Conservation (phyloP, 2,329 filamentous ascomycete genomes). For the Phyllosticta citrichinensis region DNA sequence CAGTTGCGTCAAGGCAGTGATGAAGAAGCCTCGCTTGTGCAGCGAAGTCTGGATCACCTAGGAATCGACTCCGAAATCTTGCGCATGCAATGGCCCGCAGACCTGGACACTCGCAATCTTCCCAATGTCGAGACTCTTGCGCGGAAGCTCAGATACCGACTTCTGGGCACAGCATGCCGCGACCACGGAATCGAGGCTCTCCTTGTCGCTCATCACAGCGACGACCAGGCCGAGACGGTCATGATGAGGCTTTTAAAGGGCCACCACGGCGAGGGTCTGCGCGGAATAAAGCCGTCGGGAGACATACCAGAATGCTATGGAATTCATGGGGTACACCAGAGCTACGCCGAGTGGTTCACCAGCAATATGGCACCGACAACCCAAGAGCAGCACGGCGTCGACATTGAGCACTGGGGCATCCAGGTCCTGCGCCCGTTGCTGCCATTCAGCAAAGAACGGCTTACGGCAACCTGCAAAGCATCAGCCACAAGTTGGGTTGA, state of each 20-base stretch:
- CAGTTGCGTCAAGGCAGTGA: constrained; percentile 45
- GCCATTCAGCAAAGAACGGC: constrained; percentile 57
- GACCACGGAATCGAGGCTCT: constrained; percentile 46
- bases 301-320: constrained; percentile 79
- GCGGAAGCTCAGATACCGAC: constrained; percentile 61
- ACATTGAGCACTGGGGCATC: constrained; percentile 55
- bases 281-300: constrained; percentile 54
- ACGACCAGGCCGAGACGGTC: constrained; percentile 87
- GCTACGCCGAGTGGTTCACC: constrained; percentile 15
- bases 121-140: constrained; percentile 67
- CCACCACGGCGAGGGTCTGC: constrained; percentile 59
- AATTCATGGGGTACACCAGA: constrained; percentile 55
- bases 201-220: constrained; percentile 75
- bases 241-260: constrained; percentile 65
- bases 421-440: constrained; percentile 60
- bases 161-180: constrained; percentile 53
- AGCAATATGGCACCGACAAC: constrained; percentile 20
- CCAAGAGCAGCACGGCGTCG: constrained; percentile 20
- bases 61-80: constrained; percentile 23
- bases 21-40: constrained; percentile 44
- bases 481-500: constrained; percentile 66
- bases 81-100: constrained; percentile 29
- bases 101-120: constrained; percentile 32
- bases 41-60: constrained; percentile 33
- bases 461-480: constrained; percentile 66